Evolutionary conservation across 2,329 filamentous ascomycete genomes (phyloP), one percentile per base, ranked within the genome.

Genomic region (Fusarium agapanthi): DNA sequence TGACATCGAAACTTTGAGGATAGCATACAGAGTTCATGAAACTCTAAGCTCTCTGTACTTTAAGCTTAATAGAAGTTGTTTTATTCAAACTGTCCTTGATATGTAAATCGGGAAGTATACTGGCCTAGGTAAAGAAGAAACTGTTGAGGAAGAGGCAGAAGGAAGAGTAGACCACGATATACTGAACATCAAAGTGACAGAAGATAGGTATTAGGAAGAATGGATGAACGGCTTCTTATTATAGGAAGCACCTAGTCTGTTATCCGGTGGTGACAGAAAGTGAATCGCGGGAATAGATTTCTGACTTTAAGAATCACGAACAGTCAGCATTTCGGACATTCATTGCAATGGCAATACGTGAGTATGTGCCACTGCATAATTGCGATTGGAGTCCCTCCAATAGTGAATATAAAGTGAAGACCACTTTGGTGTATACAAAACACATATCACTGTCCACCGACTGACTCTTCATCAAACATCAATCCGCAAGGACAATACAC

Each of bases 161-260:
- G 14, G 32, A 32, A 14, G 13, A 34, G 32, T 15, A 15, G 32
- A 2, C 32, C 14, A 15, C 32, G 14, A 34, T 34, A 3, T 3
- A 8, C 32, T 3, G 2, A 15, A 15, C 14, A 34, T 8, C 1
- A 34, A 15, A 0, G 1, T 3, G 1, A 34, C 32, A 34, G 32
- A 34, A 34, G 7, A 9, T 15, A 15, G 14, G 32, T 15, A 8
- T 34, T 8, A 34, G 32, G 7, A 34, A 15, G 32, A 34, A 15
- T 34, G 14, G 13, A 15, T 34, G 13, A 1, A 0, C 7, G 32
- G 14, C 1, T 34, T 3, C 32, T 34, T 15, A 8, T 2, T 34
- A 15, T 34, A 3, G 14, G 6, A 15, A 34, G 2, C 14, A 6
- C 14, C 32, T 34, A 3, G 15, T 34, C 0, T 34, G 1, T 8